A percentile compares a stretch with the other conserved stretches of the same genome.
phyloP scores from a whole-genome alignment of 129 eudicot genomes.

The Silybum marianum region DNA sequence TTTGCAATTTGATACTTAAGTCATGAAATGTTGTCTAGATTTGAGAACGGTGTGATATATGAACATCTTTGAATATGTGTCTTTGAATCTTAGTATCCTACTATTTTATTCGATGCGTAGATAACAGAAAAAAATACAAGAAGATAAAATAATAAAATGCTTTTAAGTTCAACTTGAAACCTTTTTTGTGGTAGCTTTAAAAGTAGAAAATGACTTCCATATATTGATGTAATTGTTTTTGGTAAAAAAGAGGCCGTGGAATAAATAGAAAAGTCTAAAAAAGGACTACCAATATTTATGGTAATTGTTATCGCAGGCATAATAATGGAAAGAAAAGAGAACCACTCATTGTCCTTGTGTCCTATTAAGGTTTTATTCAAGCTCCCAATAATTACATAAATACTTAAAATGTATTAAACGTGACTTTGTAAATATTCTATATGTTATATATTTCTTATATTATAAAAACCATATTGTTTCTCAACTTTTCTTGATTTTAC shows the following conservation, averaged over 20 bases:
- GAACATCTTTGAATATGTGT: not conserved
- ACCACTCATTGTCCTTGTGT: conserved; percentile 1
- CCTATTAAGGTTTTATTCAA: not conserved
- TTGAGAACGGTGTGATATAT: not conserved
- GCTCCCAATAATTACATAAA: too few relatives aligned
- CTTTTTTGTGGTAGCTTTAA: conserved; percentile 5
- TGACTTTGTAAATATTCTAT: not conserved
- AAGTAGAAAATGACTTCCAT: conserved; percentile 30
- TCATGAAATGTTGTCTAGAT: not conserved
- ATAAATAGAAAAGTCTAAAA: conserved; percentile 15
- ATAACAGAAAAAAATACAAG: not conserved
- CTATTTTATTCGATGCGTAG: not conserved
- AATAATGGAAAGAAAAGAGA: conserved; percentile 16
- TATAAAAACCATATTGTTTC: too few relatives aligned
- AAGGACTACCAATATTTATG: conserved; percentile 17
- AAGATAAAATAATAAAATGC: not conserved
- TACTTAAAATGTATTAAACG: not conserved
- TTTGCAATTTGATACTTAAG: not conserved
- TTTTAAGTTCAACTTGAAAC: conserved; percentile 10
- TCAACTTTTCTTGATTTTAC: not conserved
- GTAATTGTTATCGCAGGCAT: not conserved
- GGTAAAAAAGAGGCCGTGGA: conserved; percentile 24
- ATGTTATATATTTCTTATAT: not conserved
- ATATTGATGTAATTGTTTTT: conserved; percentile 3
- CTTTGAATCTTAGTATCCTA: not conserved